These are phyloP conservation scores for Phytophthora melonis DNA, from an alignment of 352 stramenopile species.

Conservation along the genomic window DNA sequence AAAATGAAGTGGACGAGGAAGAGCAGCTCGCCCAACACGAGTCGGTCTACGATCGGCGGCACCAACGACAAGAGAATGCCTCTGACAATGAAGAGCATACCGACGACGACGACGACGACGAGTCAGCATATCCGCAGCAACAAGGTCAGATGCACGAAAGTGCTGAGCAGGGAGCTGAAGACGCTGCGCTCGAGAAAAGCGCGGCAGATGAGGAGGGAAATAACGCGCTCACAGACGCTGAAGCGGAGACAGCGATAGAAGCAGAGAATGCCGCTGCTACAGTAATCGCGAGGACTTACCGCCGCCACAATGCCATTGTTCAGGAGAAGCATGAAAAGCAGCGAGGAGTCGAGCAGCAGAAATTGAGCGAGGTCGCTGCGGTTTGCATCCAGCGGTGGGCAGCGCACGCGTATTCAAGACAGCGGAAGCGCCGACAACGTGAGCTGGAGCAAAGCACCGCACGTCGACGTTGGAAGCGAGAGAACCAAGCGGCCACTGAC, in stretches of 20 bases:
- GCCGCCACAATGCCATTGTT: conserved; percentile 10
- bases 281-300: conserved; percentile 46
- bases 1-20: conserved; percentile 20
- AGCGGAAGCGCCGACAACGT: conserved; percentile 11
- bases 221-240: not conserved
- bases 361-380: conserved; percentile 19
- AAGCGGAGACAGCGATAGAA: not conserved
- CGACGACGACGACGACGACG: conserved; percentile 43
- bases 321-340: conserved; percentile 10
- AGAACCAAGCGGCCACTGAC: conserved; percentile 18
- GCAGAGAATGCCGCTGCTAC: conserved; percentile 36
- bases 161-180: conserved; percentile 27
- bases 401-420: conserved; percentile 41
- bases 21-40: conserved; percentile 10
- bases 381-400: conserved; percentile 58
- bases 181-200: not conserved
- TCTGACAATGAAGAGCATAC: conserved; percentile 20
- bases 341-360: conserved; percentile 11
- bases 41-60: not conserved
- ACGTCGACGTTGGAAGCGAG: conserved; percentile 6
- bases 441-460: conserved; percentile 14
- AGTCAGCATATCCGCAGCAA: conserved; percentile 41
- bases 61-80: conserved; percentile 3
- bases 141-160: conserved; percentile 35
- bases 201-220: conserved; percentile 11